Evolutionary conservation across 148 eudicot species (phyloP).

Genomic region (Rhododendron williamsianum): DNA sequence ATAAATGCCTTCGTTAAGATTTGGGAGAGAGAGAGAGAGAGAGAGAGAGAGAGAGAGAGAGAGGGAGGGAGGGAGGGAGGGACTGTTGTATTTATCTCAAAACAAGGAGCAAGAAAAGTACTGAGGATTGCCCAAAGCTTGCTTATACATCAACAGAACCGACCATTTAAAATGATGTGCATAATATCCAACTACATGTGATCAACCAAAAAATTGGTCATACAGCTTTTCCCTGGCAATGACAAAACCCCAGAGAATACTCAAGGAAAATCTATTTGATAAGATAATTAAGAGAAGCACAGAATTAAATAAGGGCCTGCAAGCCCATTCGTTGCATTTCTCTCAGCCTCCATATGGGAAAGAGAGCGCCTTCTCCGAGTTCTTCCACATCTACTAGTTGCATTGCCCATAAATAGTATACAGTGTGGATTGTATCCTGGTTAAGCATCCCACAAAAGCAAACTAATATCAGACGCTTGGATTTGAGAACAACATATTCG

Average conservation of each 20-base stretch:
- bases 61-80: neutral
- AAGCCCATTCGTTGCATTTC: conserved; percentile 86
- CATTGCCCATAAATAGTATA: conserved; percentile 86
- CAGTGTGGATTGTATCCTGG: conserved; percentile 89
- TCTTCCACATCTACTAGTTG: conserved; percentile 62
- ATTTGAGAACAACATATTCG: neutral
- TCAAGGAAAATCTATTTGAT: conserved; percentile 7
- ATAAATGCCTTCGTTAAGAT: neutral
- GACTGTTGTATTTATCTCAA: neutral
- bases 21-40: neutral
- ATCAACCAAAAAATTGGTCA: neutral
- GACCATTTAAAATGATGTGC: neutral
- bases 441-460: conserved; percentile 5
- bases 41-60: too few relatives aligned
- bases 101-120: neutral
- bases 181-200: neutral
- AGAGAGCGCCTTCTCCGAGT: conserved; percentile 52
- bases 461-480: neutral
- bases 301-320: conserved; percentile 58
- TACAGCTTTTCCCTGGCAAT: conserved; percentile 16
- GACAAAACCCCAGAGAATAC: conserved; percentile 24
- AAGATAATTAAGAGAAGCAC: neutral
- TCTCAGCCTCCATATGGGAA: conserved; percentile 81
- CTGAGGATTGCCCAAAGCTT: neutral
- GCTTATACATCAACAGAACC: conserved; percentile 1